Base-by-base conservation (phyloP, 192 early-diverging fungal genomes). In the Linnemannia exigua region DNA sequence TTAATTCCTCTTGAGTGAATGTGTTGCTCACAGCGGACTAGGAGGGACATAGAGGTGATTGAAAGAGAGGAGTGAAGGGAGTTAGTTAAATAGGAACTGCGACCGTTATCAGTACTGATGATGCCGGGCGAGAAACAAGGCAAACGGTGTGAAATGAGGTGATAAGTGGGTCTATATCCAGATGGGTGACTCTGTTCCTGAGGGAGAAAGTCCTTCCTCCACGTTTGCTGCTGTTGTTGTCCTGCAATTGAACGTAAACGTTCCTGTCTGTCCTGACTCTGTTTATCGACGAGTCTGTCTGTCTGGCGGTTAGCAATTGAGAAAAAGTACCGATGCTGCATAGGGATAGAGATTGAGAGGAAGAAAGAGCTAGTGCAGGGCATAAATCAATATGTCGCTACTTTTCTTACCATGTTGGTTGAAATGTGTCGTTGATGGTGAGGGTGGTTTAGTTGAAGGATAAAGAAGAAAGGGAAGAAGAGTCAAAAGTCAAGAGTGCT, bases 1-100 rank as follows among this genome's bases (percentile, higher is more conserved):
- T 37, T 31, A 77, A 44, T 38, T 83, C 70, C 0, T 83, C 47
- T 37, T 66, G 58, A 35, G 66, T 61, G 48, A 83, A 77, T n/a
- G 22, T 71, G 51, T 35, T 36, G 16, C n/a, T n/a, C n/a, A n/a
- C n/a, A n/a, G 75, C n/a, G 19, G 75, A 33, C 54, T 76, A 50
- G 41, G 8, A 16, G 28, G 4, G 52, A 54, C 5, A 14, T 3
- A 1, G 25, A 12, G 8, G 25, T n/a, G 19, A 22, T 16, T 63
- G 58, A 25, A 28, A 11, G 20, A 58, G 5, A 22, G n/a, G 9
- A 6, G 12, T 63, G 3, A 44, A 63, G 12, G 25, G 4, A 14
- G 58, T 63, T 63, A 63, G 58, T 28, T 11, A 12, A 12, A 31
- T 14, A 28, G 12, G 8, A 3, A 25, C 25, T 14, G 11, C 11